Evolutionary conservation across 306 rosid species (phyloP).

Genomic region (Oemleria cerasiformis): DNA sequence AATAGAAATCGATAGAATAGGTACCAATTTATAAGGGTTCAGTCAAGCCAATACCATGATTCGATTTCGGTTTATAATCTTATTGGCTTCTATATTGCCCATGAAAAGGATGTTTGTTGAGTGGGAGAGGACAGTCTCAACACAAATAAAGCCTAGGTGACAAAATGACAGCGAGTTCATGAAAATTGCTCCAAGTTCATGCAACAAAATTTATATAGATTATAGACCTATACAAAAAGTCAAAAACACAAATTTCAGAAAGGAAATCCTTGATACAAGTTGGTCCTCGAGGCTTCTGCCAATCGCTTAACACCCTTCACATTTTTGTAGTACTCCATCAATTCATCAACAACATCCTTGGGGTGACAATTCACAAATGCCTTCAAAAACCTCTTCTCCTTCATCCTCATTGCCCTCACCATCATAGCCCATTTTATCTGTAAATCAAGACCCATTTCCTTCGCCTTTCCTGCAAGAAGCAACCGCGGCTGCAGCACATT

Average conservation of each 20-base stretch:
- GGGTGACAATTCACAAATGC: slow-evolving; percentile 43
- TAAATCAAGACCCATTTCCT: slow-evolving; percentile 44
- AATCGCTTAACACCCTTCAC: slow-evolving; percentile 61
- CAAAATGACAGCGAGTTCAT: not conserved
- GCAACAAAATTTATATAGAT: not conserved
- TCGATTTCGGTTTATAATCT: no score
- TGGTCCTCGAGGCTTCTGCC: slow-evolving; percentile 58
- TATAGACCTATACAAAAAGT: not conserved
- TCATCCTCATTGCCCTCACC: slow-evolving; percentile 57
- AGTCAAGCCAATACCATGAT: no score
- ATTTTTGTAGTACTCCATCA: slow-evolving; percentile 50
- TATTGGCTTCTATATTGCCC: no score
- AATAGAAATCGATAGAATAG: no score
- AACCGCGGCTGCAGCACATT: slow-evolving; percentile 60
- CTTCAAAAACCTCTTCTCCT: slow-evolving; percentile 55
- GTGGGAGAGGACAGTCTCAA: no score
- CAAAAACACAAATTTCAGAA: slow-evolving; percentile 36
- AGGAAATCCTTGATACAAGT: slow-evolving; percentile 46
- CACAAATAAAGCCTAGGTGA: not conserved
- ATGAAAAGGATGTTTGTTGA: no score
- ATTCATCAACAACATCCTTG: slow-evolving; percentile 50
- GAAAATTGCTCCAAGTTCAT: not conserved
- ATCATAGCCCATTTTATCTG: slow-evolving; percentile 25
- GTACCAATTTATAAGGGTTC: no score
- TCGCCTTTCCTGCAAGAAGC: slow-evolving; percentile 49